Conservation (phyloP, 2,329 filamentous ascomycete species). For the Colletotrichum nymphaeae region DNA sequence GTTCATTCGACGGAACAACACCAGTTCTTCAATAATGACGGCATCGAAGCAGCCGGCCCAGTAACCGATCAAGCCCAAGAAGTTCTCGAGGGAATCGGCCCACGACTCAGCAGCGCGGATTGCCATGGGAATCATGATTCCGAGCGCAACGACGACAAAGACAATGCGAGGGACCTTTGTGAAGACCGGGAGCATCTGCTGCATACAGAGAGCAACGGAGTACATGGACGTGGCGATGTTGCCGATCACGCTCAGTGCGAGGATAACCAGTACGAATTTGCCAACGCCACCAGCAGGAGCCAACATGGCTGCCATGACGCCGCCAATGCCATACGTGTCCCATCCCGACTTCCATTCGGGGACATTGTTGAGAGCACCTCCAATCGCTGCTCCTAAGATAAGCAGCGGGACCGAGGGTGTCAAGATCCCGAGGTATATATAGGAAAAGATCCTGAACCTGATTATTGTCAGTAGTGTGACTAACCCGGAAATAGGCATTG, state of each 20-base stretch:
- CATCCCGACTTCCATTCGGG: slow-evolving; percentile 44
- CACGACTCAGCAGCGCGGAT: slow-evolving; percentile 53
- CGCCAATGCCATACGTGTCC: slow-evolving; percentile 45
- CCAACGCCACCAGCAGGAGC: slow-evolving; percentile 45
- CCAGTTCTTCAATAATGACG: slow-evolving; percentile 54
- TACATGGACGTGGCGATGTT: slow-evolving; percentile 52
- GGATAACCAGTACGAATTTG: slow-evolving; percentile 50
- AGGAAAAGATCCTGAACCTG: slow-evolving; percentile 55
- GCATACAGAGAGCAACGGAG: slow-evolving; percentile 51
- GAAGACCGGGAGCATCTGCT: slow-evolving; percentile 50
- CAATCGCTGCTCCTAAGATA: slow-evolving; percentile 54
- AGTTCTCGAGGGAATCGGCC: slow-evolving; percentile 55
- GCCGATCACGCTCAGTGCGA: slow-evolving; percentile 51
- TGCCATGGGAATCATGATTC: slow-evolving; percentile 53
- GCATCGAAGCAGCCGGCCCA: slow-evolving; percentile 57
- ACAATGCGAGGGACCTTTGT: slow-evolving; percentile 52
- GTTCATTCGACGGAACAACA: slow-evolving; percentile 54
- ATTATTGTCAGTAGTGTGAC: not conserved
- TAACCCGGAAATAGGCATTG: not conserved
- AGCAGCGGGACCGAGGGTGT: slow-evolving; percentile 43
- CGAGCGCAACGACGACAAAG: slow-evolving; percentile 52
- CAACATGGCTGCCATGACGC: slow-evolving; percentile 47
- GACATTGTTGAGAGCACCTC: slow-evolving; percentile 45
- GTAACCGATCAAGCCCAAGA: slow-evolving; percentile 57
- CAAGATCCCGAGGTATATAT: slow-evolving; percentile 64